Conservation (phyloP, 768 basidiomycete species). For the Rhizopogon sp. region DNA sequence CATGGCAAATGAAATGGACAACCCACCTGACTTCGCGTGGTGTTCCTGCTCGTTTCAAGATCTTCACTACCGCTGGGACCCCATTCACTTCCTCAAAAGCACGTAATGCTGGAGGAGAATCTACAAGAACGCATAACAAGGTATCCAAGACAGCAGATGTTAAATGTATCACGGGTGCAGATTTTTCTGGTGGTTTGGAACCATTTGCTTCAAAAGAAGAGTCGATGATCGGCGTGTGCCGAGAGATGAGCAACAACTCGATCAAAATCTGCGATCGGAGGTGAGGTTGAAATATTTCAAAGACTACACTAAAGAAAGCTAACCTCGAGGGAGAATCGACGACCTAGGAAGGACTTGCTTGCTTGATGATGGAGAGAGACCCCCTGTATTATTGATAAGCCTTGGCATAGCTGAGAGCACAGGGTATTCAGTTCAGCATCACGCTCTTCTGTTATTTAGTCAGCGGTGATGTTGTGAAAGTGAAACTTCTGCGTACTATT, state of each 20-base stretch:
- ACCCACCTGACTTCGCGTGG: slow-evolving; percentile 83
- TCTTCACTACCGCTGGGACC: slow-evolving; percentile 78
- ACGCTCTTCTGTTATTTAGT: slow-evolving; percentile 30
- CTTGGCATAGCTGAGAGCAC: slow-evolving; percentile 48
- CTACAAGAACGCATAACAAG: slow-evolving; percentile 83
- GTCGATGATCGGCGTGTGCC: slow-evolving; percentile 45
- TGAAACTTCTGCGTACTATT: slow-evolving; percentile 30
- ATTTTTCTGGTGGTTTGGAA: slow-evolving; percentile 18
- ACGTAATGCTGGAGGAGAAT: slow-evolving; percentile 69
- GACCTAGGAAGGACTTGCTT: slow-evolving; percentile 68
- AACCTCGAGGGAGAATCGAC: slow-evolving; percentile 67
- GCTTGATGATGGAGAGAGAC: slow-evolving; percentile 60
- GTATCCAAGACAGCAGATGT: slow-evolving; percentile 79
- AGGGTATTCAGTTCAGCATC: slow-evolving; percentile 44
- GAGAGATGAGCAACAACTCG: slow-evolving; percentile 64
- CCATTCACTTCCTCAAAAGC: slow-evolving; percentile 76
- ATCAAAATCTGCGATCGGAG: slow-evolving; percentile 53
- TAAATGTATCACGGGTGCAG: slow-evolving; percentile 35
- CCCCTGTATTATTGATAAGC: slow-evolving; percentile 74
- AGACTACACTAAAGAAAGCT: slow-evolving; percentile 8
- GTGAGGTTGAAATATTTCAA: slow-evolving; percentile 2
- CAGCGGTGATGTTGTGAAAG: background rate
- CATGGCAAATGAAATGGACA: slow-evolving; percentile 42
- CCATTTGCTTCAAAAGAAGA: background rate
- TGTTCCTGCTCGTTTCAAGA: slow-evolving; percentile 80